phyloP scores from a whole-genome alignment of 139 green algal genomes.

The Auxenochlorella pyrenoidosa region DNA sequence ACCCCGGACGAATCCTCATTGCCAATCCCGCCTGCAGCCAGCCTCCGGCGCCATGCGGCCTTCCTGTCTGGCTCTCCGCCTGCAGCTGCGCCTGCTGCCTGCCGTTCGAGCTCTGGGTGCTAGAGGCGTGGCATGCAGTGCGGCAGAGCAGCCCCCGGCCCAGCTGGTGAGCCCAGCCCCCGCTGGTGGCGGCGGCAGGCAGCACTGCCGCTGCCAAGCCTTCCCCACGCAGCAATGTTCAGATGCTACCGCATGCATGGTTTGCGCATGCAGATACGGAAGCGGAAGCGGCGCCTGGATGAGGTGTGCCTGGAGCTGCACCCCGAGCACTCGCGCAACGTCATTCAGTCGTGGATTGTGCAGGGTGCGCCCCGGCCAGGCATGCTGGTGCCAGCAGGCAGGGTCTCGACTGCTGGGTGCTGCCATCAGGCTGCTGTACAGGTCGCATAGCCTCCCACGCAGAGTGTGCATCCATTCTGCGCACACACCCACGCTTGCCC shows the following conservation, averaged over 20 bases:
- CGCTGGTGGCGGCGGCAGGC: neutral
- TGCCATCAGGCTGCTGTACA: too few species aligned
- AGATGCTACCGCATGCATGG: neutral
- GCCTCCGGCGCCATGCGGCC: neutral
- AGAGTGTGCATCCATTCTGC: too few species aligned
- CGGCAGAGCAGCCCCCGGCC: conserved; percentile 15
- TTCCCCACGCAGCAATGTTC: neutral
- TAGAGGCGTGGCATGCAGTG: conserved; percentile 16
- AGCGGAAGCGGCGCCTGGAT: conserved; percentile 76
- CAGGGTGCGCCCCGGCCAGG: conserved; percentile 54
- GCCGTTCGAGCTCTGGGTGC: neutral
- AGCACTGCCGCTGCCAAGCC: neutral
- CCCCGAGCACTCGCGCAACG: conserved; percentile 81
- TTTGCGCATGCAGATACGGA: neutral
- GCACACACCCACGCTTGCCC: neutral
- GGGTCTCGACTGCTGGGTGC: neutral
- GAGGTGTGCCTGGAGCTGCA: conserved; percentile 80
- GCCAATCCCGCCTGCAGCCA: too few species aligned
- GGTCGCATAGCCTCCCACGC: too few species aligned
- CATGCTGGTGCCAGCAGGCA: neutral
- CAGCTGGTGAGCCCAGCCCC: conserved; percentile 3
- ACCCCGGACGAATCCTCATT: too few species aligned
- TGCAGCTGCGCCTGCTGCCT: neutral
- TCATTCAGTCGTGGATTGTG: conserved; percentile 94
- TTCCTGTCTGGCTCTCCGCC: neutral